A percentile compares a stretch with the other conserved stretches of the same genome.
phyloP scores from a whole-genome alignment of 441 rosid species.

The Aquilaria agallochum region DNA sequence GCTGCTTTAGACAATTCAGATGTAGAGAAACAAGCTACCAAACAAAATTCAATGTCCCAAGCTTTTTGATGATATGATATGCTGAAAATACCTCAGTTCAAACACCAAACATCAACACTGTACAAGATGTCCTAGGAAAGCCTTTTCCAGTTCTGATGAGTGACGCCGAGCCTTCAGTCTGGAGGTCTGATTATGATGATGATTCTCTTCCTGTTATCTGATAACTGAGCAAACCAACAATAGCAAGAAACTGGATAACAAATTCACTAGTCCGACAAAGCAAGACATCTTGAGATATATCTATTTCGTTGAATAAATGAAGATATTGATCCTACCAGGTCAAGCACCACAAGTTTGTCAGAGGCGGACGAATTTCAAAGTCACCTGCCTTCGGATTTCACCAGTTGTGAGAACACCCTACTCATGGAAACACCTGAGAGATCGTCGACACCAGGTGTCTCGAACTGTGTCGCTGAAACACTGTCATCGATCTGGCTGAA shows the following conservation, averaged over 20 bases:
- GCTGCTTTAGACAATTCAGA: too few species aligned
- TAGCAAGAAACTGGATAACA: neutral
- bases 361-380: too few species aligned
- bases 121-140: too few species aligned
- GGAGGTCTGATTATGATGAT: too few species aligned
- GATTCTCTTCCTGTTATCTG: neutral
- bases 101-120: too few species aligned
- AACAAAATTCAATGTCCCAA: too few species aligned
- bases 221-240: constrained; percentile 5
- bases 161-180: too few species aligned
- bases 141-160: too few species aligned
- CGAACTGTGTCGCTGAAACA: constrained; percentile 30
- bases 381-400: constrained; percentile 89
- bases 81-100: too few species aligned
- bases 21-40: too few species aligned
- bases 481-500: constrained; percentile 44
- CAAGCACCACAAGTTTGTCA: neutral
- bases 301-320: constrained; percentile 4
- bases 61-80: too few species aligned
- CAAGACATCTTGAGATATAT: constrained; percentile 1
- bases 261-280: neutral
- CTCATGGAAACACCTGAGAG: constrained; percentile 83
- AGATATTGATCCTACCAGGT: neutral
- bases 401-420: constrained; percentile 85
- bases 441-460: constrained; percentile 47